Base-by-base conservation (phyloP, 176 grass and related monocot genomes). In the Lolium multiflorum region DNA sequence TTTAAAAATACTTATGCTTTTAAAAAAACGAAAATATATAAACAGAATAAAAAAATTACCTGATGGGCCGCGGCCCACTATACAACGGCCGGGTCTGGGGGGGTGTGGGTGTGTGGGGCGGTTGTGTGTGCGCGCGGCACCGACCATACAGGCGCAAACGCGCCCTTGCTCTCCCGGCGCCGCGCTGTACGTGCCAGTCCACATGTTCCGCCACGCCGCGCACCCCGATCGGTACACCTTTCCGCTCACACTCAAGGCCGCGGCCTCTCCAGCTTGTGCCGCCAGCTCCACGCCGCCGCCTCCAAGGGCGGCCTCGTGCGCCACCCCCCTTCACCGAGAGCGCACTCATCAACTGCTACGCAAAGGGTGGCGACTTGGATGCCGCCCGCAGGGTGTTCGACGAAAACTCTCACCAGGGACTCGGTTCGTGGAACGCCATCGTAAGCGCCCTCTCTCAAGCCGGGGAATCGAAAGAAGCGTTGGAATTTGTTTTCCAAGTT, bases 191-290 rank as follows among this genome's bases (percentile, higher is more conserved):
- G 78, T 52, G 56, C 64, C 62, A 50, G 50, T 22, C 13, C 76
- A 50, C 64, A 86, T 90, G 51, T 12, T 47, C 3, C 48, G 25
- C 51, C 63, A 52, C 51, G 87, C 63, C 35, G 61, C 75, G 6
- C 54, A 37, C 1, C 80, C 83, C 12, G 80, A 94, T 56, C 82
- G 51, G 15, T 91, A 87, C 68, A 88, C 86, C 28, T 85, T 91
- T 14, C 86, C 70, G 18, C 72, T 90, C 73, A 69, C 70, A 24
- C 80, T 94, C 86, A 94, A 94, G 83, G 83, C 83, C 22, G 74
- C 38, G 39, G 43, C 74, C 6, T 22, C 1, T 67, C 77, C 11
- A 67, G 41, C 2, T 46, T 90, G 43, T 68, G 57, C 60, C 7
- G 17, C 25, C 83, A 93, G 86, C 86, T 93, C 7, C 89, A 89